Evolutionary conservation across 2,329 filamentous ascomycete species (phyloP).

Genomic region (Alternaria alternata): DNA sequence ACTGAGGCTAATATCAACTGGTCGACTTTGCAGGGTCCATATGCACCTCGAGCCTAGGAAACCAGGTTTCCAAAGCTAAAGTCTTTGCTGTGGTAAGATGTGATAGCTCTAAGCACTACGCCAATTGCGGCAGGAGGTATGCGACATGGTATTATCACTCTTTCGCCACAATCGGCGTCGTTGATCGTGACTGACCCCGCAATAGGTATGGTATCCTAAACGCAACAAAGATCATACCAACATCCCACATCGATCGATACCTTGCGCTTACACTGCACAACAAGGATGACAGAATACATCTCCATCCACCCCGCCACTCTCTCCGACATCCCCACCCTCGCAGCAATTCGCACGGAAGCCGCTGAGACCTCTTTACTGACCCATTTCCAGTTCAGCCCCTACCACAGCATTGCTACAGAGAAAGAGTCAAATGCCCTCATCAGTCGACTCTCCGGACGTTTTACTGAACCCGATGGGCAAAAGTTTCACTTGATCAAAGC

Average conservation of each 20-base stretch:
- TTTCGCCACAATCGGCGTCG: neutral
- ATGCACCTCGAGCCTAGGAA: neutral
- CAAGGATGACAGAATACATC: neutral
- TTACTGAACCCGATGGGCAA: neutral
- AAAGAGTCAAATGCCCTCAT: neutral
- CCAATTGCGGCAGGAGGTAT: neutral
- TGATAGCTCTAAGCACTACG: neutral
- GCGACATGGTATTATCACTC: neutral
- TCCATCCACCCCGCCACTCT: neutral
- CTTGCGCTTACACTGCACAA: neutral
- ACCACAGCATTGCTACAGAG: neutral
- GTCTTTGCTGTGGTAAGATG: neutral
- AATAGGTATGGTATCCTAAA: neutral
- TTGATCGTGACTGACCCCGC: neutral
- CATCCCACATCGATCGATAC: neutral
- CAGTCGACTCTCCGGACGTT: neutral
- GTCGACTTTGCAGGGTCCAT: neutral
- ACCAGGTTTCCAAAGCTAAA: no score
- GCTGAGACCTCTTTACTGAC: neutral
- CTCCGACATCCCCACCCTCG: neutral
- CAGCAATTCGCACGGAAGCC: neutral
- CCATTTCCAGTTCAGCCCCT: neutral
- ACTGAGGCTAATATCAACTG: neutral
- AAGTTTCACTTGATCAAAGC: neutral
- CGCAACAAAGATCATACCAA: neutral